Base-by-base conservation (phyloP, 2,329 filamentous ascomycete genomes). In the Exutisphaerella laricina region DNA sequence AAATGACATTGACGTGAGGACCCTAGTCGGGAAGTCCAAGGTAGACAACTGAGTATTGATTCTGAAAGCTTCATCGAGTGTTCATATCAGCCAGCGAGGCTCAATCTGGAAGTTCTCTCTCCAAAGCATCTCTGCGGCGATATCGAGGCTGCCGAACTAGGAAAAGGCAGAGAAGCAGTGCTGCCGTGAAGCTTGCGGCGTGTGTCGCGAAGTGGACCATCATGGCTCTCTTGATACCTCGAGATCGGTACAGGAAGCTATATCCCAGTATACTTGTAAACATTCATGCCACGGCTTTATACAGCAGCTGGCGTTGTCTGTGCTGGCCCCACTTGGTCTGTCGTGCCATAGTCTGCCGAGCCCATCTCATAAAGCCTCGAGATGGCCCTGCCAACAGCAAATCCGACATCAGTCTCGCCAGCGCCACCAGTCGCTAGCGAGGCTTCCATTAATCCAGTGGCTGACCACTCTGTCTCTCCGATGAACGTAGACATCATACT, bases 401-500 rank as follows among this genome's bases (percentile, higher is more conserved):
- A 59, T 2, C 54, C 48, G 8, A 59, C 57, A 50, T 59, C 57
- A 1, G 57, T 58, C 36, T 59, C 57, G 4, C 57, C 57, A 8
- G 57, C 57, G 26, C 57, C 57, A 14, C 55, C 55, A 2, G 52
- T 58, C 1, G 57, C 57, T 4, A 59, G 37, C 26, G 49, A 53
- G 2, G 55, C 57, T 20, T 54, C 51, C 18, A 44, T 42, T 9
- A 59, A 31, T 2, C 57, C 57, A 1, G 57, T 59, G 1, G 57
- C 57, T 12, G 51, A 56, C 57, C 57, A 59, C 17, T 59, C 57
- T 6, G 50, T 58, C 28, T 58, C 54, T 3, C 55, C 55, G 13
- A 59, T 53, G 32, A 58, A 59, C 2, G 57, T 59, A 25, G 50
- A 55, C 53, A 58, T 57, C 55, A 58, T 58, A 12, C 54, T 57